Percentiles rank a stretch among this genome's conserved stretches.
Evolutionary conservation across 1,284 basidiomycete genomes (phyloP).

Genomic region (Anthracocystis panici-leucophaei): DNA sequence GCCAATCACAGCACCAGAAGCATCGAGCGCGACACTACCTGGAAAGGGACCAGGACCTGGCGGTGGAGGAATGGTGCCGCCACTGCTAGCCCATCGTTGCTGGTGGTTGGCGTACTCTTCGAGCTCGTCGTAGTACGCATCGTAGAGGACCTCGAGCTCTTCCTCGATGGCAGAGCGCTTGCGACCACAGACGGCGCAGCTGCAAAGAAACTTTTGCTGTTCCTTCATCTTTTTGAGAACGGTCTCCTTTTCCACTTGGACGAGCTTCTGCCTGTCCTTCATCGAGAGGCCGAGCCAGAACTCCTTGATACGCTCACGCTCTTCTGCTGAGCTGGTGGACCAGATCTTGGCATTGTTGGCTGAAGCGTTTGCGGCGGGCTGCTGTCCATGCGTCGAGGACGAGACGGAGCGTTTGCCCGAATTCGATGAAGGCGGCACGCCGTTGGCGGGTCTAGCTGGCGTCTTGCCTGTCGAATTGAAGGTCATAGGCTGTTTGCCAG

Average conservation of each 20-base stretch:
- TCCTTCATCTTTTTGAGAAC: conserved; percentile 99
- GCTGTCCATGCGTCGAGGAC: conserved; percentile 49
- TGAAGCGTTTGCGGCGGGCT: conserved; percentile 22
- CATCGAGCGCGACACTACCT: conserved; percentile 92
- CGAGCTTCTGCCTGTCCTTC: conserved; percentile 86
- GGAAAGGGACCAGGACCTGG: conserved; percentile 97
- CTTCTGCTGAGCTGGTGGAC: conserved; percentile 86
- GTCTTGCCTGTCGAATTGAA: conserved; percentile 57
- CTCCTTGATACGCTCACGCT: conserved; percentile 94
- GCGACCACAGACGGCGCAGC: conserved; percentile 94
- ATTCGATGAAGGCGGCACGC: conserved; percentile 68
- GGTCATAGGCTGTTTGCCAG: conserved; percentile 81
- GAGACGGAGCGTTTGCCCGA: conserved; percentile 73
- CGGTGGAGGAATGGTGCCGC: conserved; percentile 86
- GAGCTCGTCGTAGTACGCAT: conserved; percentile 99
- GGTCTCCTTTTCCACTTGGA: conserved; percentile 96
- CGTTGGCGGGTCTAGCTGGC: conserved; percentile 66
- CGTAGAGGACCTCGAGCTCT: conserved; percentile 98
- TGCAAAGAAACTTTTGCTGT: conserved; percentile 94
- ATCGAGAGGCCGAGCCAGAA: conserved; percentile 94
- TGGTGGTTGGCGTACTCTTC: conserved; percentile 98
- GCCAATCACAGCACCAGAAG: conserved; percentile 83
- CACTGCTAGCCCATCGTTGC: conserved; percentile 88
- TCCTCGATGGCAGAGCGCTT: conserved; percentile 98
- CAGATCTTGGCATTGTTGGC: conserved; percentile 53